These are phyloP conservation scores for Phylloboletellus chloephorus DNA, from an alignment of 1,284 basidiomycete genomes.

Conservation along the genomic window DNA sequence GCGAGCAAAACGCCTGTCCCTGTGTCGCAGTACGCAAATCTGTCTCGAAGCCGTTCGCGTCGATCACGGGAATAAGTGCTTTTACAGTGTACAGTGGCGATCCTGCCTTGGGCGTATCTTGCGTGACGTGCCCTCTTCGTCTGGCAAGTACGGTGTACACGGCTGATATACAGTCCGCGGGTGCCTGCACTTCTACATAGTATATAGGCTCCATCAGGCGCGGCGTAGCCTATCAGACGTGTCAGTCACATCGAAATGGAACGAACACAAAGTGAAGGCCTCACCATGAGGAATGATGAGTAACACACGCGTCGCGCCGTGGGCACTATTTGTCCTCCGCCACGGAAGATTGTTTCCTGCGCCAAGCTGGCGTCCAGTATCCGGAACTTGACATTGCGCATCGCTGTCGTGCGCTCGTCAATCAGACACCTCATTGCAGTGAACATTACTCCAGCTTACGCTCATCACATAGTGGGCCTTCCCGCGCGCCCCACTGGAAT, in stretches of 20 bases:
- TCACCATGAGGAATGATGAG: slow-evolving; percentile 95
- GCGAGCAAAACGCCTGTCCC: slow-evolving; percentile 95
- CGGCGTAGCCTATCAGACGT: slow-evolving; percentile 65
- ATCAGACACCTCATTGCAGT: slow-evolving; percentile 4
- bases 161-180: slow-evolving; percentile 96
- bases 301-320: slow-evolving; percentile 97
- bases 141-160: slow-evolving; percentile 97
- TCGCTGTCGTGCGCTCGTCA: slow-evolving; percentile 50
- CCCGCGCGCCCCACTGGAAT: slow-evolving; percentile 98
- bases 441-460: slow-evolving; percentile 55
- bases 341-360: slow-evolving; percentile 93
- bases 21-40: slow-evolving; percentile 96
- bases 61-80: slow-evolving; percentile 95
- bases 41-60: slow-evolving; percentile 98
- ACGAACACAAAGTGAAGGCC: slow-evolving; percentile 17
- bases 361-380: slow-evolving; percentile 89
- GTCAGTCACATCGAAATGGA: slow-evolving; percentile 1
- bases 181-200: slow-evolving; percentile 97
- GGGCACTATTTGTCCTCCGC: slow-evolving; percentile 97
- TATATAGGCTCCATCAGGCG: slow-evolving; percentile 96
- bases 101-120: slow-evolving; percentile 95
- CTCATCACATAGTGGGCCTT: slow-evolving; percentile 97
- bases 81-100: slow-evolving; percentile 97
- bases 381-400: slow-evolving; percentile 98
- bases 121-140: slow-evolving; percentile 94